Evolutionary conservation across 2,329 filamentous ascomycete species (phyloP), one percentile per base, ranked within the genome.

Genomic region (Claviceps paspali): DNA sequence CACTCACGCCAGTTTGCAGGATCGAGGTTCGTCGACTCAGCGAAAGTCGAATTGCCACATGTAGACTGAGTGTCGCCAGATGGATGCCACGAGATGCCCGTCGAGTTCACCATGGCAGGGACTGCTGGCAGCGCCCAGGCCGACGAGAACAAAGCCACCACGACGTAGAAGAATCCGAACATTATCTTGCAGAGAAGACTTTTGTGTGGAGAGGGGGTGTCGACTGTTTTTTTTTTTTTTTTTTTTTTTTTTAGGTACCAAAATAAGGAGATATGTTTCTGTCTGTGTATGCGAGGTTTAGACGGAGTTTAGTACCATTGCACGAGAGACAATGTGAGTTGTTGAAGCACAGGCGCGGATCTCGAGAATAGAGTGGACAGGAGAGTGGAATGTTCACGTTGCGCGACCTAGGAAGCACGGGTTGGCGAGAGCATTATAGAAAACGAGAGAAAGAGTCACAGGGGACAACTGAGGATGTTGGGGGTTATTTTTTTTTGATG

Each of bases 1-100:
- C 54, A 57, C 35, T 49, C 45, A 12, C 45, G 43, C 47, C 51
- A 57, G 43, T 54, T 41, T 35, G 53, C 54, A 21, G 50, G 46
- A 17, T 41, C 41, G 32, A 43, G 39, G 29, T 32, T 38, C 31
- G 44, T 36, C 15, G 46, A 46, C 6, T 44, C 31, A 26, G 31
- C 15, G 41, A 51, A 55, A 6, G 47, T 49, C 12, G 47, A 39
- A 9, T 45, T 39, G 36, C 49, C 52, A 42, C 54, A 57, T 15
- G 47, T 48, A 38, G 41, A 48, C 27, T 46, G 41, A 14, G 47
- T 42, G 18, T 45, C 37, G 28, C 19, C 32, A 14, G 49, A 41
- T 23, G 51, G 49, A 8, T 40, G 44, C 52, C 52, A 57, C 7
- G 39, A 46, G 29, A 51, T 36, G 29, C 39, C 41, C 8, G 41